Evolutionary conservation across 1,139 yeast species (phyloP).

Genomic region (Pneumocystis wakefieldiae): DNA sequence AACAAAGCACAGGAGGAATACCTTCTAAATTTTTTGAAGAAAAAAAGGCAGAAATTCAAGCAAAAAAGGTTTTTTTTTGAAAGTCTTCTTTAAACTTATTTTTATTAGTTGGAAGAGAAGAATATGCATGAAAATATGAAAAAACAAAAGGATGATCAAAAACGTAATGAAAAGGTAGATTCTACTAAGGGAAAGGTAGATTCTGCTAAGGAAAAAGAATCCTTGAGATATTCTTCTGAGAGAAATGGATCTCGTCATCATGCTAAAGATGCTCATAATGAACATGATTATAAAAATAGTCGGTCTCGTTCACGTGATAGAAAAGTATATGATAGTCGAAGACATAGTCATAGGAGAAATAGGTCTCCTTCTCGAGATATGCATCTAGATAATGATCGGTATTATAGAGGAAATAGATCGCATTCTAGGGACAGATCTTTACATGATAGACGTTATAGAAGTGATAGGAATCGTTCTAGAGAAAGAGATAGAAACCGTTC

Average conservation of each 20-base stretch:
- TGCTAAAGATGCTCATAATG: background rate
- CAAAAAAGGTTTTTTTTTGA: background rate
- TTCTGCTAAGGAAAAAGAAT: background rate
- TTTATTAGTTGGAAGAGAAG: background rate
- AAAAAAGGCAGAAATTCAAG: constrained; percentile 15
- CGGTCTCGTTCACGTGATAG: background rate
- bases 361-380: background rate
- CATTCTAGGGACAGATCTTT: background rate
- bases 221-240: background rate
- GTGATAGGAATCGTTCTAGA: background rate
- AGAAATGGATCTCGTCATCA: background rate
- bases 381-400: background rate
- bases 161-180: background rate
- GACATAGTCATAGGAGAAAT: background rate
- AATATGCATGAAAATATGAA: background rate
- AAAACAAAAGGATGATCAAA: background rate
- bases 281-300: background rate
- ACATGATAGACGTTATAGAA: background rate
- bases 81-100: background rate
- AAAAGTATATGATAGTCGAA: background rate
- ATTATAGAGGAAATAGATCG: background rate
- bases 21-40: constrained; percentile 17
- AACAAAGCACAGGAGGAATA: constrained; percentile 18
- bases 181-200: background rate
- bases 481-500: background rate